These are phyloP conservation scores for Starmerella khaoyaiensis DNA, from an alignment of 805 yeast species.

Conservation along the genomic window DNA sequence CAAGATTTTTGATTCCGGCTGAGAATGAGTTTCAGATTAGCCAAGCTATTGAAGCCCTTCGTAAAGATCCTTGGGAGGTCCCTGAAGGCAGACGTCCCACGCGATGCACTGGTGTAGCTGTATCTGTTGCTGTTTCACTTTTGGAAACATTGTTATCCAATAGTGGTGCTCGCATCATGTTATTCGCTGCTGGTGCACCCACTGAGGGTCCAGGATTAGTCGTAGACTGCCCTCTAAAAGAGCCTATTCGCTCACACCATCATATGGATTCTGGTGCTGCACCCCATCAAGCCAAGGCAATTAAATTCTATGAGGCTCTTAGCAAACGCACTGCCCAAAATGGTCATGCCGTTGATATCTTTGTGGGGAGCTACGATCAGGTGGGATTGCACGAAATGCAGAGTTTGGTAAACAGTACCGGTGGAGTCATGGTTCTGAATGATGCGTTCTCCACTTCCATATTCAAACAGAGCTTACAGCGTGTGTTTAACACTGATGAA, in stretches of 20 bases:
- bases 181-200: slow-evolving; percentile 91
- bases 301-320: slow-evolving; percentile 62
- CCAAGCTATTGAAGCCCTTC: slow-evolving; percentile 61
- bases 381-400: slow-evolving; percentile 93
- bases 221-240: slow-evolving; percentile 81
- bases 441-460: slow-evolving; percentile 93
- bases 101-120: slow-evolving; percentile 87
- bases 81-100: slow-evolving; percentile 65
- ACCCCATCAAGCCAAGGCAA: slow-evolving; percentile 75
- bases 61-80: slow-evolving; percentile 79
- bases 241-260: slow-evolving; percentile 93
- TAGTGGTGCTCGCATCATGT: slow-evolving; percentile 75
- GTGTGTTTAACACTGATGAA: slow-evolving; percentile 75
- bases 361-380: slow-evolving; percentile 94
- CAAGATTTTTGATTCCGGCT: slow-evolving; percentile 60
- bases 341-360: slow-evolving; percentile 76
- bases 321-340: slow-evolving; percentile 58
- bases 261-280: slow-evolving; percentile 89
- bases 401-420: slow-evolving; percentile 67
- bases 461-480: slow-evolving; percentile 80
- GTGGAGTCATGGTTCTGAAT: slow-evolving; percentile 76
- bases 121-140: slow-evolving; percentile 68
- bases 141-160: slow-evolving; percentile 74
- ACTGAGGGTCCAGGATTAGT: slow-evolving; percentile 91
- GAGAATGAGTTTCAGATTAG: slow-evolving; percentile 72